Evolutionary conservation across 2,329 filamentous ascomycete species (phyloP), one percentile per base, ranked within the genome.

Genomic region (Aspergillus pseudotamarii): DNA sequence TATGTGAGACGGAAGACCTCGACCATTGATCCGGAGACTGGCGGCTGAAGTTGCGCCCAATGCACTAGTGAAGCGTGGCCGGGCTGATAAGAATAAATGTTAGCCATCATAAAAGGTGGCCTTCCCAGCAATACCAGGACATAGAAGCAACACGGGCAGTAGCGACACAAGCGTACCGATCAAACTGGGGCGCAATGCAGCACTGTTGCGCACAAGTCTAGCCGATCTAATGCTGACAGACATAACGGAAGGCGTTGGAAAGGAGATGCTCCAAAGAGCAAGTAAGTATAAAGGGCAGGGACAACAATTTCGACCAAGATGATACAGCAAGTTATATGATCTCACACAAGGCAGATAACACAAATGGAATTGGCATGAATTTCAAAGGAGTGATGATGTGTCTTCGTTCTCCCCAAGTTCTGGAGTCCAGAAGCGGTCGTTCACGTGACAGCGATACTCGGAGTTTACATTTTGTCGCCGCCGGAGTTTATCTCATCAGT

Each of bases 1-100:
- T 26, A 87, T 67, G 55, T 84, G 81, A 56, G 82, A 79, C 62
- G 83, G 84, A 51, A 86, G 74, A 34, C 70, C 71, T 61, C 73
- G 71, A 51, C 72, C 71, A 66, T 75, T 76, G 30, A 71, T 68
- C 41, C 74, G 72, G 56, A 76, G 68, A 68, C 69, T 74, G 66
- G 72, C 73, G 61, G 75, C 72, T 55, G 74, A 70, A 50, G 72
- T 72, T 34, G 75, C 64, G 56, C 75, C 71, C 59, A 77, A 62
- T 50, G 72, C 72, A 57, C 69, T 73, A 26, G 73, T 65, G 54
- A 74, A 68, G 63, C 72, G 77, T 60, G 71, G 68, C 54, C 75
- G 74, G 60, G 69, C 78, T 79, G 57, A 4, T 55, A 59, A n/a
- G 58, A 26, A 38, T 46, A 30, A 14, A 28, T 38, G 32, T 66